Evolutionary conservation across 2,329 filamentous ascomycete species (phyloP).

Genomic region (Fusarium falciforme): DNA sequence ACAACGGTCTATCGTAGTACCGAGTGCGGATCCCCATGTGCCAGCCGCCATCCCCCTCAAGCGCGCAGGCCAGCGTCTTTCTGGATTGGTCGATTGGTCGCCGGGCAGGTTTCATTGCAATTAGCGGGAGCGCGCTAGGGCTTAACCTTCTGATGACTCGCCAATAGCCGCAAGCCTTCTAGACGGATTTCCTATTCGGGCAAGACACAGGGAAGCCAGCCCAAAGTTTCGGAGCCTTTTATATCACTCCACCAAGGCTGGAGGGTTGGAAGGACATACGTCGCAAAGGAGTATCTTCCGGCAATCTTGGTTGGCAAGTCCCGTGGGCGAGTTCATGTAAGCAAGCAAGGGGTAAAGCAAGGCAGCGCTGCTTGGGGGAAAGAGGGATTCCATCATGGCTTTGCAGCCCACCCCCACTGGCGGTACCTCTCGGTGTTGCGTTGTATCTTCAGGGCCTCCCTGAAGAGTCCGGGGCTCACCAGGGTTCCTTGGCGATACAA

Average conservation of each 20-base stretch:
- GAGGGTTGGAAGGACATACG: slow-evolving; percentile 17
- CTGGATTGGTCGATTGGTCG: slow-evolving; percentile 23
- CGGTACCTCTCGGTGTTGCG: neutral
- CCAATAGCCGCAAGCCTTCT: slow-evolving; percentile 33
- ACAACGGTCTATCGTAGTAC: slow-evolving; percentile 20
- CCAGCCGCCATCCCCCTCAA: slow-evolving; percentile 33
- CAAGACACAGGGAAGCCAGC: slow-evolving; percentile 6
- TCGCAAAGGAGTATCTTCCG: slow-evolving; percentile 9
- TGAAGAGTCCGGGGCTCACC: neutral
- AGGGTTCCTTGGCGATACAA: neutral
- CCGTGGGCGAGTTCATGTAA: neutral
- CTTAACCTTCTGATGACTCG: slow-evolving; percentile 19
- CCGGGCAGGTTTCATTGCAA: slow-evolving; percentile 24
- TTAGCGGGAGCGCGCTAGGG: slow-evolving; percentile 26
- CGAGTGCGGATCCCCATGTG: slow-evolving; percentile 7
- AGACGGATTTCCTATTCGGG: slow-evolving; percentile 45
- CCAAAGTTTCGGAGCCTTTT: slow-evolving; percentile 2
- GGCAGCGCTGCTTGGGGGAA: neutral
- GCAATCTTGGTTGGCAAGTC: neutral
- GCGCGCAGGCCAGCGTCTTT: slow-evolving; percentile 25
- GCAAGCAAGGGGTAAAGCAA: neutral
- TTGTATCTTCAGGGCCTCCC: neutral
- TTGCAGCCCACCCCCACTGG: neutral
- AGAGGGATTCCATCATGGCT: neutral
- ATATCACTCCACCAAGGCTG: slow-evolving; percentile 27